phyloP scores from a whole-genome alignment of 1,284 basidiomycete genomes.

The Malassezia cuniculi region DNA sequence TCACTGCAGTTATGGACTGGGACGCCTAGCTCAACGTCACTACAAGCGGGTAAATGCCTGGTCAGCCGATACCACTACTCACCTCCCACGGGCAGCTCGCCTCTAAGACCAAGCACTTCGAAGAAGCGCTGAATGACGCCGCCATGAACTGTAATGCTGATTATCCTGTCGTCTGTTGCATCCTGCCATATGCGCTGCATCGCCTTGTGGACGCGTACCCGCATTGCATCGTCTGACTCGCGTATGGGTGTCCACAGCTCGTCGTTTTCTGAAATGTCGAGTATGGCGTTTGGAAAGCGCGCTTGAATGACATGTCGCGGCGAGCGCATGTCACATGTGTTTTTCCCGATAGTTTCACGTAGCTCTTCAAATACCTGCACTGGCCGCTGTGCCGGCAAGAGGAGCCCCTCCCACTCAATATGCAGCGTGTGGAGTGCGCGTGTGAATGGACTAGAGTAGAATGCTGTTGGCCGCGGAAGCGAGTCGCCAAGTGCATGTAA shows the following conservation, averaged over 20 bases:
- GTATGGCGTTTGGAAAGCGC: too few relatives aligned
- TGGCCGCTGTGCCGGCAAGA: not conserved
- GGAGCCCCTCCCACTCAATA: not conserved
- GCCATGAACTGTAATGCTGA: constrained; percentile 8
- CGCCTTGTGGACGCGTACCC: not conserved
- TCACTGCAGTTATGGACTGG: not conserved
- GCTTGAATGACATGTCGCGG: too few relatives aligned
- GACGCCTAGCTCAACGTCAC: too few relatives aligned
- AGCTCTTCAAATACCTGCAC: constrained; percentile 3
- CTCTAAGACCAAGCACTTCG: not conserved
- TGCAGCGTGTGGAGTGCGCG: constrained; percentile 3
- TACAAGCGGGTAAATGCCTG: constrained; percentile 2
- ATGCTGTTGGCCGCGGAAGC: constrained; percentile 1
- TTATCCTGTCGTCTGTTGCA: not conserved
- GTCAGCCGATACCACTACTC: not conserved
- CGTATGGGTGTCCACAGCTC: constrained; percentile 8
- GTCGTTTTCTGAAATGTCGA: constrained; percentile 4
- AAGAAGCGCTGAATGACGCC: constrained; percentile 10
- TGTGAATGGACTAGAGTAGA: constrained; percentile 3
- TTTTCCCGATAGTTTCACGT: constrained; percentile 5
- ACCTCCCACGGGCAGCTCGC: constrained; percentile 1
- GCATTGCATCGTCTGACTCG: constrained; percentile 8
- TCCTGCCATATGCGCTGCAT: constrained; percentile 4
- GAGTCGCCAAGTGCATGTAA: not conserved
- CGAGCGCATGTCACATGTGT: constrained; percentile 8